A percentile compares a stretch with the other conserved stretches of the same genome.
Evolutionary conservation across 805 yeast species (phyloP).

Genomic region (Candida michaelii): DNA sequence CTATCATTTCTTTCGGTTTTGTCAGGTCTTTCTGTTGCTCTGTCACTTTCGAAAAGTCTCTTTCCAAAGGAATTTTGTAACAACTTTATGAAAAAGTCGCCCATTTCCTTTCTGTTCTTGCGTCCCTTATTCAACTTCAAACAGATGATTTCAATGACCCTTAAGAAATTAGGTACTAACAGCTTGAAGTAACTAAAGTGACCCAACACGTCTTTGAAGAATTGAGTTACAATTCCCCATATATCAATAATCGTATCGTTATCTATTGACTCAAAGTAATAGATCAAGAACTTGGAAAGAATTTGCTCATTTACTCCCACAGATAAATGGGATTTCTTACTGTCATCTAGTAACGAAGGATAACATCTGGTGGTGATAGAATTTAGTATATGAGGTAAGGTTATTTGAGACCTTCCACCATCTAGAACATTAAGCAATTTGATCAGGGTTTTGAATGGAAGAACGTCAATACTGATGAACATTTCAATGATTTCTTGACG

Average conservation of each 20-base stretch:
- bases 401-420: conserved; percentile 75
- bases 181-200: conserved; percentile 48
- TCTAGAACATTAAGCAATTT: conserved; percentile 77
- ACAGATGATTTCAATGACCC: conserved; percentile 51
- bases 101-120: conserved; percentile 52
- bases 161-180: conserved; percentile 54
- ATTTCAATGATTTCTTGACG: conserved; percentile 72
- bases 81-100: conserved; percentile 35
- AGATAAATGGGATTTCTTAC: conserved; percentile 46
- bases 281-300: conserved; percentile 53
- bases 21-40: not conserved
- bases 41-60: conserved; percentile 11
- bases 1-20: conserved; percentile 1
- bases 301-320: conserved; percentile 45
- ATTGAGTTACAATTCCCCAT: conserved; percentile 58
- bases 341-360: conserved; percentile 29
- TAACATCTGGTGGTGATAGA: conserved; percentile 50
- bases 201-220: conserved; percentile 57
- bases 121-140: conserved; percentile 63
- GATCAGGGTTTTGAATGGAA: conserved; percentile 25
- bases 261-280: conserved; percentile 66
- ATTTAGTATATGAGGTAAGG: conserved; percentile 66
- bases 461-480: conserved; percentile 43
- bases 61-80: conserved; percentile 20
- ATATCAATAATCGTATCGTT: conserved; percentile 78